A percentile compares a stretch with the other conserved stretches of the same genome.
Evolutionary conservation across 2,329 filamentous ascomycete genomes (phyloP).

Genomic region (Clonostachys chloroleuca): DNA sequence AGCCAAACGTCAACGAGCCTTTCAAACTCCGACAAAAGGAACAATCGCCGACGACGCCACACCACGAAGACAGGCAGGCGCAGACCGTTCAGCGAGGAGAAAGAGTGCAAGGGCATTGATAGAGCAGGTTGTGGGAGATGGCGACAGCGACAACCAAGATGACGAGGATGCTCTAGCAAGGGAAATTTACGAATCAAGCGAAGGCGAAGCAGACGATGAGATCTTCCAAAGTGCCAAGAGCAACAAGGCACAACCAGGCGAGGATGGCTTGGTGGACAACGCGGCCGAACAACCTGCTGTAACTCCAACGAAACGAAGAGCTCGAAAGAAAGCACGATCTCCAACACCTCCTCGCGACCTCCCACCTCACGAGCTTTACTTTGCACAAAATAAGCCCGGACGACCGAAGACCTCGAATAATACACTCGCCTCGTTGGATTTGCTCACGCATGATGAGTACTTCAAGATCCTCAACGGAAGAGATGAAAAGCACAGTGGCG

Average conservation of each 20-base stretch:
- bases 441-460: constrained; percentile 91
- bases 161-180: constrained; percentile 65
- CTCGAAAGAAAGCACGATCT: constrained; percentile 42
- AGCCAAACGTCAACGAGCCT: constrained; percentile 19
- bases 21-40: constrained; percentile 31
- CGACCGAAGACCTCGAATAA: constrained; percentile 82
- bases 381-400: constrained; percentile 84
- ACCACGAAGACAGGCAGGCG: constrained; percentile 59
- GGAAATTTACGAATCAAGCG: constrained; percentile 60
- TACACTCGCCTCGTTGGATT: constrained; percentile 66
- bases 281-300: constrained; percentile 18
- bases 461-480: constrained; percentile 62
- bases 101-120: constrained; percentile 80
- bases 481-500: constrained; percentile 63
- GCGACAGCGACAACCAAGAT: constrained; percentile 66
- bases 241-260: constrained; percentile 11
- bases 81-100: constrained; percentile 79
- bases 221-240: constrained; percentile 12
- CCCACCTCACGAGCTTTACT: constrained; percentile 86
- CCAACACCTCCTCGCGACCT: constrained; percentile 79
- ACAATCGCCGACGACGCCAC: constrained; percentile 36
- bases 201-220: constrained; percentile 40
- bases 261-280: constrained; percentile 16
- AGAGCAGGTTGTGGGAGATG: constrained; percentile 62
- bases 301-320: constrained; percentile 12